Percentiles rank a stretch among this genome's conserved stretches.
These are phyloP conservation scores for Pythium coloratum DNA, from an alignment of 352 stramenopile genomes.

Conservation along the genomic window DNA sequence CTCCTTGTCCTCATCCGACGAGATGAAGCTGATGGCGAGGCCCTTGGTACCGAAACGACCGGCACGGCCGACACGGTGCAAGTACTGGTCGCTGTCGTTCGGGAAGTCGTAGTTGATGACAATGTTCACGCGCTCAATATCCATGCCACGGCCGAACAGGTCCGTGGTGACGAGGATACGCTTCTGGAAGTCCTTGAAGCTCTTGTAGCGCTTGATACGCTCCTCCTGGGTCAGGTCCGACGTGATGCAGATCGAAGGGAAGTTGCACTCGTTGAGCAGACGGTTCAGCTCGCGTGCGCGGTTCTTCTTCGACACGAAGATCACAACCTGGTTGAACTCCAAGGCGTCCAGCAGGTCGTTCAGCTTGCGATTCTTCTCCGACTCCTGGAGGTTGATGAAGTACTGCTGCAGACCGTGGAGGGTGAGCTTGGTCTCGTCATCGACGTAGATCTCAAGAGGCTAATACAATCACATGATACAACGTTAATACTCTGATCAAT, in stretches of 20 bases:
- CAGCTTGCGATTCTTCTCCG: slow-evolving; percentile 99
- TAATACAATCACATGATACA: slow-evolving; percentile 22
- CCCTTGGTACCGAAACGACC: slow-evolving; percentile 99
- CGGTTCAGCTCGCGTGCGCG: slow-evolving; percentile 97
- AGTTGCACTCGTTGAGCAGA: slow-evolving; percentile 99
- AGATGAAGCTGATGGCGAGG: slow-evolving; percentile 99
- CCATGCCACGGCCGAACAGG: slow-evolving; percentile 99
- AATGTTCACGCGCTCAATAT: slow-evolving; percentile 99
- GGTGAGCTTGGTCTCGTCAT: slow-evolving; percentile 99
- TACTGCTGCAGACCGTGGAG: slow-evolving; percentile 99
- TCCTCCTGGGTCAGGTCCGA: slow-evolving; percentile 97
- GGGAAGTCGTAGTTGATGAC: slow-evolving; percentile 99
- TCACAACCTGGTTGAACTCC: slow-evolving; percentile 99
- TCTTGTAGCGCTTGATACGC: slow-evolving; percentile 98
- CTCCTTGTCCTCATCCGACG: slow-evolving; percentile 96
- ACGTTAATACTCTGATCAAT: slow-evolving; percentile 4
- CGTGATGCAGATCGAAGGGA: slow-evolving; percentile 99
- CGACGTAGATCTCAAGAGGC: slow-evolving; percentile 99
- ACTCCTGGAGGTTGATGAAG: slow-evolving; percentile 98
- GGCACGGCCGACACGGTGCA: slow-evolving; percentile 98
- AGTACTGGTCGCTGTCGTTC: slow-evolving; percentile 97
- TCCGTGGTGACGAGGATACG: slow-evolving; percentile 99
- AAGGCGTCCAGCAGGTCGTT: slow-evolving; percentile 99
- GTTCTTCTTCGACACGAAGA: slow-evolving; percentile 98
- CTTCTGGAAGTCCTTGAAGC: slow-evolving; percentile 99